Percentiles rank a stretch among this genome's conserved stretches.
phyloP scores from a whole-genome alignment of 148 eudicot species.

The Polygonum aviculare region DNA sequence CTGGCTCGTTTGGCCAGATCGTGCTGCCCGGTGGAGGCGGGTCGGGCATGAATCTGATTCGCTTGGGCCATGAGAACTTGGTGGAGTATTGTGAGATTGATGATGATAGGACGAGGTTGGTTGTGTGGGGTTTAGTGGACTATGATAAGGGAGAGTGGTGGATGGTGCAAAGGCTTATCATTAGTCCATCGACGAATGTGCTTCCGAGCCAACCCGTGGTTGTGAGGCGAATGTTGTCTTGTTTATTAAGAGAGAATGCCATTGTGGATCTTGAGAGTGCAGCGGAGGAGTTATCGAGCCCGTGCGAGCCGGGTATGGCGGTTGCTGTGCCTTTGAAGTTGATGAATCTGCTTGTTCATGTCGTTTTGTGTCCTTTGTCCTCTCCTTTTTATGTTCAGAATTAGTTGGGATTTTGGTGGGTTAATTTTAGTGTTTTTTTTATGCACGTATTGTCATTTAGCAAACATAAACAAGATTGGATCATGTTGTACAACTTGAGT shows the following conservation, averaged over 20 bases:
- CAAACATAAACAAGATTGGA: too few species aligned
- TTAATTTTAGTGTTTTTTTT: too few species aligned
- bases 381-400: background rate
- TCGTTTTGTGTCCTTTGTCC: background rate
- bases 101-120: background rate
- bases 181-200: too few species aligned
- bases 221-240: too few species aligned
- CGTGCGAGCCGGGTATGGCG: background rate
- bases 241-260: background rate
- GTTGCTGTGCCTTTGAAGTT: background rate
- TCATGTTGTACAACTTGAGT: too few species aligned
- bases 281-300: background rate
- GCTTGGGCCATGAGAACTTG: background rate
- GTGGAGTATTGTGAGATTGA: background rate
- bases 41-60: background rate
- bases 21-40: background rate
- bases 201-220: too few species aligned
- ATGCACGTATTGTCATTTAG: too few species aligned
- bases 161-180: too few species aligned
- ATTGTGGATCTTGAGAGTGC: background rate
- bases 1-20: background rate
- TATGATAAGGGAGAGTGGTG: background rate
- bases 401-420: background rate
- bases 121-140: background rate
- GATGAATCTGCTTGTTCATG: background rate